Percentiles rank a stretch among this genome's conserved stretches.
Conservation (phyloP, 2,329 filamentous ascomycete species). For the Furcasterigmium furcatum region DNA sequence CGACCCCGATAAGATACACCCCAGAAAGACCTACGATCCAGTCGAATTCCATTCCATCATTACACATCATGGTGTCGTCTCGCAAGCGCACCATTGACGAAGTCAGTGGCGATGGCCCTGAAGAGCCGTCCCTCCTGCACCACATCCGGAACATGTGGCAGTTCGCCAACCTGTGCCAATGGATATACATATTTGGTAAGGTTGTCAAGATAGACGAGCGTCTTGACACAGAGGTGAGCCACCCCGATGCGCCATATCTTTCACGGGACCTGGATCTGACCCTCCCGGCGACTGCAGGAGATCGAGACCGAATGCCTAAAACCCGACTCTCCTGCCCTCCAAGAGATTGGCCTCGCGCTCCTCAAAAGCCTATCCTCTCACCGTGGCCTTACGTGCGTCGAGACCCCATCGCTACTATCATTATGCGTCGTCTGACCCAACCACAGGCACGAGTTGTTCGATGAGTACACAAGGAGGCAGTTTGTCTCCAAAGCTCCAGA, state of each 20-base stretch:
- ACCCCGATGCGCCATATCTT: conserved; percentile 14
- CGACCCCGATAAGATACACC: background rate
- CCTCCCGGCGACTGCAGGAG: conserved; percentile 51
- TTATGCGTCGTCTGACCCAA: no score
- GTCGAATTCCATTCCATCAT: background rate
- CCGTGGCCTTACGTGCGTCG: conserved; percentile 79
- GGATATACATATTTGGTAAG: conserved; percentile 86
- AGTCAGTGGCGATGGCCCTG: conserved; percentile 25
- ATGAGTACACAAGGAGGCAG: conserved; percentile 89
- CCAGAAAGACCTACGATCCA: background rate
- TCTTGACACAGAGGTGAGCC: conserved; percentile 79
- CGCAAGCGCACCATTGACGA: conserved; percentile 47
- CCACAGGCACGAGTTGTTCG: conserved; percentile 76
- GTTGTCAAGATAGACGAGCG: conserved; percentile 86
- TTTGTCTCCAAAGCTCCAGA: conserved; percentile 77
- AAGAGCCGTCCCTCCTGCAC: conserved; percentile 45
- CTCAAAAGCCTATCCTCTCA: conserved; percentile 94
- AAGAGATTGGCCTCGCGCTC: conserved; percentile 79
- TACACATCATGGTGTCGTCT: conserved; percentile 35
- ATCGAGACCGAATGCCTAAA: conserved; percentile 87
- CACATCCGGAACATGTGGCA: conserved; percentile 90
- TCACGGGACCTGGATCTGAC: background rate
- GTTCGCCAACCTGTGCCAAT: conserved; percentile 91
- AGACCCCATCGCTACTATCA: no score
- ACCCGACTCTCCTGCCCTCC: conserved; percentile 68